Base-by-base conservation (phyloP, 305 asterid genomes). In the Caryopteris hybrid region DNA sequence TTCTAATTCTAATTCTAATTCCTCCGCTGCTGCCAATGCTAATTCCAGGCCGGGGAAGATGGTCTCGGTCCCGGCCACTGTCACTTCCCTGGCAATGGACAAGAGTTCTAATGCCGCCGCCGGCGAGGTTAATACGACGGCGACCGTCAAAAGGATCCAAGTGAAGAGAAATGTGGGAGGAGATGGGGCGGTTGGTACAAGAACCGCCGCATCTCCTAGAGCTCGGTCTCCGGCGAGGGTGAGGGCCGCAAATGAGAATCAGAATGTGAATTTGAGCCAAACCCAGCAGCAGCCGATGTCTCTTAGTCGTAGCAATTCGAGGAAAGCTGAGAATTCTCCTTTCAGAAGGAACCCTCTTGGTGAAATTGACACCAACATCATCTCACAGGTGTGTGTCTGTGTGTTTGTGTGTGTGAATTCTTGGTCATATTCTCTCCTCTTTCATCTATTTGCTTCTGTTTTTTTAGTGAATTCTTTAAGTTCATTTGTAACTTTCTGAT, bases 1-100 rank as follows among this genome's bases (percentile, higher is more conserved):
- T 25, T 25, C 31, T 25, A 25, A 4, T 11, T 70, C 81, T 1
- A 77, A 59, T 62, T 46, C 72, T 0, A 61, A 53, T 68, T 46
- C 79, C 0, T 57, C 67, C 23, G 84, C 58, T 14, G 84, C 58
- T 14, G 85, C 67, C 11, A 81, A 60, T 61, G 79, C 70, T 5
- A 84, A 68, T 74, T 62, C 74, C 6, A 83, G 83, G 86, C 99
- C 97, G 0, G 91, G 88, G 34, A 93, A 91, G 71, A 82, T 93
- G 97, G 91, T 93, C 13, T 85, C 97, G 2, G 97, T 93, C 25
- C 99, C 99, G 43, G 90, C 99, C 66, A 88, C 89, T 6, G 91
- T 81, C 29, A 61, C 88, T 2, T 64, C 88, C 6, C n/a, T 80
- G 78, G 83, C 82, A 6, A 78, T 74, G 83, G 89, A 83, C 14